Evolutionary conservation across 2,329 filamentous ascomycete genomes (phyloP).

Genomic region (Fusarium pseudograminearum): DNA sequence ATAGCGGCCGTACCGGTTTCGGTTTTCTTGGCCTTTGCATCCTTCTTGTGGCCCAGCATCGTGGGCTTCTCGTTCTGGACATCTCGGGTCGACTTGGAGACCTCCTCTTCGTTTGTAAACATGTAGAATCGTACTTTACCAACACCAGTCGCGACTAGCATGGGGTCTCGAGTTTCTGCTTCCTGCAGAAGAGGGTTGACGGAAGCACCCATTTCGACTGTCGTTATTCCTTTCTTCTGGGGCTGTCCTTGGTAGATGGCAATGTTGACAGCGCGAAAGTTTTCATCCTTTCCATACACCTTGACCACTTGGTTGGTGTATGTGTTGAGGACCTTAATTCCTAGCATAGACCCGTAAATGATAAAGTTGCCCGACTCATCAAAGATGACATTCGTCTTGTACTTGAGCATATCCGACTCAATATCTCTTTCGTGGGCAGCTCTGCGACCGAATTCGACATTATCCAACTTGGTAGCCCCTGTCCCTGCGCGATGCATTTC

Average conservation of each 20-base stretch:
- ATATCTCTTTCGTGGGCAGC: constrained; percentile 89
- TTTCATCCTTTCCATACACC: constrained; percentile 90
- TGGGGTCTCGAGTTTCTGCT: constrained; percentile 89
- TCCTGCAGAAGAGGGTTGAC: constrained; percentile 93
- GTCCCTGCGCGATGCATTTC: constrained; percentile 98
- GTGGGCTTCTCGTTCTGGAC: constrained; percentile 95
- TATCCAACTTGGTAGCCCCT: constrained; percentile 82
- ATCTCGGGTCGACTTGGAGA: constrained; percentile 87
- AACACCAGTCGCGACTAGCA: constrained; percentile 84
- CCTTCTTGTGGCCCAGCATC: constrained; percentile 69
- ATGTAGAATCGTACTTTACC: constrained; percentile 96
- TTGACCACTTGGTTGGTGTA: constrained; percentile 93
- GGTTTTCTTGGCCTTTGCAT: constrained; percentile 65
- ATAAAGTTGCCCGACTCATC: constrained; percentile 97
- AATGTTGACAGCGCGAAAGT: constrained; percentile 84
- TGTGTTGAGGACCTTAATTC: constrained; percentile 95
- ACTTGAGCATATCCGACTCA: constrained; percentile 74
- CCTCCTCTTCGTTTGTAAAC: constrained; percentile 90
- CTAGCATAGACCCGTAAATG: constrained; percentile 90
- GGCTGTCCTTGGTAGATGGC: constrained; percentile 94
- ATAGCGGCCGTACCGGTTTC: constrained; percentile 84
- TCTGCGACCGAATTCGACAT: constrained; percentile 90
- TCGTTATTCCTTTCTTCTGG: constrained; percentile 92
- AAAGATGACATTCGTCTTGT: constrained; percentile 88
- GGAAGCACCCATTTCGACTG: constrained; percentile 96